Evolutionary conservation across 164 flowering plant species (phyloP), one percentile per base, ranked within the genome.

Genomic region (Magnolia sinica): DNA sequence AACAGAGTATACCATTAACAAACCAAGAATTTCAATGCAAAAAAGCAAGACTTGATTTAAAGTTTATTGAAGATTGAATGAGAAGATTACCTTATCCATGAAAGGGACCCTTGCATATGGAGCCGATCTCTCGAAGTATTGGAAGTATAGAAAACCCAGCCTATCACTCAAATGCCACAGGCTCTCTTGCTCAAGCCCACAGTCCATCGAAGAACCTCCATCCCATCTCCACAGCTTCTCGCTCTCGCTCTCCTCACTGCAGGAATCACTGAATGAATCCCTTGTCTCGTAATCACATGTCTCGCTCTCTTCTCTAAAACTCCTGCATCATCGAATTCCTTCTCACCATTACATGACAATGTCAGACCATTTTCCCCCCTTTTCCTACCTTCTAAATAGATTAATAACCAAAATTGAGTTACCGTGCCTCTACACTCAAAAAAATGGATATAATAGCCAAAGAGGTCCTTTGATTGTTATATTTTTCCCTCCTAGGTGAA

Each of bases 81-180:
- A 55, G 59, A 55, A 55, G 14, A 55, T 13, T 85, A 95, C 99
- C 99, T 96, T 94, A 78, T 96, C 99, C 90, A 87, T 84, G 58
- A 94, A 90, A 79, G 98, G 99, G 63, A 89, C 89, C 81, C 99
- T 88, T 80, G 87, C 91, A 81, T 90, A 94, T 10, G 99, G 99
- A 83, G 94, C 82, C 64, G 91, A 83, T 83, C 84, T 89, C 83
- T 96, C 99, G 66, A 94, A 89, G 78, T 91, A 92, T 81, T 94
- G 95, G 70, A 88, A 91, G 71, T 91, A 89, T 29, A 91, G 92
- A 77, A 76, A 76, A 7, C 99, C 98, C 85, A 92, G 80, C 79
- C 93, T 85, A 75, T 94, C 91, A 84, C 83, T 90, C 14, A 82
- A 74, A 74, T 81, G 91, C 78, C 85, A 86, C 7, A 81, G 73